A percentile compares a stretch with the other conserved stretches of the same genome.
Conservation (phyloP, 2,329 filamentous ascomycete genomes). For the Rachicladosporium sp. region DNA sequence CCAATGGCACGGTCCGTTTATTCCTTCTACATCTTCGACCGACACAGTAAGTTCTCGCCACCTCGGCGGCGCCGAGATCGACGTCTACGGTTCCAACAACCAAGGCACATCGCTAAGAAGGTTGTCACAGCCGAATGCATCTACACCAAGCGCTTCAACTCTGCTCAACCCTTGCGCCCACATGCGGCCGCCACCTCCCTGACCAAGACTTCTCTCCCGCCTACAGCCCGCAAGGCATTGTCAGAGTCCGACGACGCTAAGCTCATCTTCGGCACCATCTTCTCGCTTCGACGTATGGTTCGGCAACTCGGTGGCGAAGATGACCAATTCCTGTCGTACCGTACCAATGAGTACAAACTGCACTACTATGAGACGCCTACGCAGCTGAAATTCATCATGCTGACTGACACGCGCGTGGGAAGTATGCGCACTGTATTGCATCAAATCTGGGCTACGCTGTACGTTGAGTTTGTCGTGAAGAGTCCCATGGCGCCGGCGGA, state of each 20-base stretch:
- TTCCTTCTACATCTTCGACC: constrained; percentile 97
- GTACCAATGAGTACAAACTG: constrained; percentile 90
- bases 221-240: constrained; percentile 19
- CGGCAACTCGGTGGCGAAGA: constrained; percentile 88
- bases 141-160: constrained; percentile 78
- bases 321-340: constrained; percentile 84
- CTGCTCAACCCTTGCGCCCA: constrained; percentile 35
- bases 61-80: too few relatives aligned
- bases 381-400: constrained; percentile 89
- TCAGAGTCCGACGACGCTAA: constrained; percentile 76
- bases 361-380: constrained; percentile 98
- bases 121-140: constrained; percentile 73
- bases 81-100: too few relatives aligned
- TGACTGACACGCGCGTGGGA: constrained; percentile 77
- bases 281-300: constrained; percentile 92
- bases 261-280: constrained; percentile 92
- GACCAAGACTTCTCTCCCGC: constrained; percentile 29
- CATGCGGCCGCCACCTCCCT: constrained; percentile 35
- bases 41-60: constrained; percentile 59
- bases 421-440: constrained; percentile 92
- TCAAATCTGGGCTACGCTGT: constrained; percentile 97
- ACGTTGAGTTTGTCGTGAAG: constrained; percentile 78
- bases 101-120: too few relatives aligned
- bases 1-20: constrained; percentile 66
- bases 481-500: constrained; percentile 50